phyloP scores from a whole-genome alignment of 495 filamentous ascomycete genomes.

The Neurospora sp. region DNA sequence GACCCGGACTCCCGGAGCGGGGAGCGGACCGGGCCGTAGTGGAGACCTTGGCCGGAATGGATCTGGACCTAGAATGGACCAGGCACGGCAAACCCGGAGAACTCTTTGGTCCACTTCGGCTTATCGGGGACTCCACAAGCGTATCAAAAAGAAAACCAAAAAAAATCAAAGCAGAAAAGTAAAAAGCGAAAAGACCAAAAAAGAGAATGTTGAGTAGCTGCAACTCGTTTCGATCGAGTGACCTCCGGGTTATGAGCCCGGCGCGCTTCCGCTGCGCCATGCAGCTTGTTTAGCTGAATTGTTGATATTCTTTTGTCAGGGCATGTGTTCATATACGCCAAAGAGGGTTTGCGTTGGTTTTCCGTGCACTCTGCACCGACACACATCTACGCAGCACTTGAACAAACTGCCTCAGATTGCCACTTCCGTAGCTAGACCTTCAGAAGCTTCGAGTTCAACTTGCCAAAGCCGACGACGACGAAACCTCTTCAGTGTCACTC shows the following conservation, averaged over 20 bases:
- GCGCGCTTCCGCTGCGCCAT: conserved; percentile 21
- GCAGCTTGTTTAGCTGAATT: conserved; percentile 5
- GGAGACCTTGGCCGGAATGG: background rate
- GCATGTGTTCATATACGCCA: background rate
- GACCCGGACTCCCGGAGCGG: background rate
- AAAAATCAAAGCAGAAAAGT: background rate
- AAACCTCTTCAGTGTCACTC: no score
- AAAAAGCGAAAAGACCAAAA: background rate
- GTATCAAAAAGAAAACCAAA: background rate
- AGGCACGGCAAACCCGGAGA: background rate
- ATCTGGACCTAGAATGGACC: background rate
- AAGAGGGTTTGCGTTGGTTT: background rate
- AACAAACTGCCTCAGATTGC: background rate
- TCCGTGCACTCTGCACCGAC: background rate
- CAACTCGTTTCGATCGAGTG: conserved; percentile 22
- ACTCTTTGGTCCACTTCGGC: background rate
- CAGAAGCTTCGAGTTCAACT: no score
- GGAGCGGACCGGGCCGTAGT: background rate
- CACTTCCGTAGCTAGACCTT: no score
- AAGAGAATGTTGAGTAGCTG: conserved; percentile 7
- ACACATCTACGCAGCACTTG: background rate
- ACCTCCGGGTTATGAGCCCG: conserved; percentile 25
- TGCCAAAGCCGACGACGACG: no score
- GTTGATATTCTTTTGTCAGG: background rate
- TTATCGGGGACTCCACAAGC: background rate